A percentile compares a stretch with the other conserved stretches of the same genome.
Evolutionary conservation across 2,329 filamentous ascomycete species (phyloP).

Genomic region (Arthrobotrys pseudoclavata): DNA sequence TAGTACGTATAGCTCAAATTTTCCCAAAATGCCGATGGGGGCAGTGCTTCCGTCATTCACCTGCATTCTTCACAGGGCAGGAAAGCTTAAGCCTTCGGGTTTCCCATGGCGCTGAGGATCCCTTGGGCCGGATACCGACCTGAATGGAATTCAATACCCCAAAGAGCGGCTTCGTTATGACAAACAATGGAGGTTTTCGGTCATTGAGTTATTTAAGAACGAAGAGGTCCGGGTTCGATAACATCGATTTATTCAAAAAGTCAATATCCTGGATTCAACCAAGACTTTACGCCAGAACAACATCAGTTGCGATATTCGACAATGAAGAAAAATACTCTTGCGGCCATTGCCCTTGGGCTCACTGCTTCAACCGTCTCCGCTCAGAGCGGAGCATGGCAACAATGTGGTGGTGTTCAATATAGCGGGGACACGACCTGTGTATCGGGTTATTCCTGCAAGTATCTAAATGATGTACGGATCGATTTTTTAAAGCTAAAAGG

Average conservation of each 20-base stretch:
- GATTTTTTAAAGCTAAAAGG: slow-evolving; percentile 61
- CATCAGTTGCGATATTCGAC: slow-evolving; percentile 29
- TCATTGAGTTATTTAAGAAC: slow-evolving; percentile 30
- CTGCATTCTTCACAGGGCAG: not conserved
- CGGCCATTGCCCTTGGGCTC: slow-evolving; percentile 45
- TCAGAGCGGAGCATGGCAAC: slow-evolving; percentile 66
- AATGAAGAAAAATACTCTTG: slow-evolving; percentile 48
- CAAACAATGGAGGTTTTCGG: not conserved
- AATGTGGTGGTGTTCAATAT: slow-evolving; percentile 68
- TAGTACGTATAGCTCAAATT: slow-evolving; percentile 17
- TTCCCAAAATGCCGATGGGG: slow-evolving; percentile 22
- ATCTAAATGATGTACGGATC: slow-evolving; percentile 66
- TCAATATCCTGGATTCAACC: slow-evolving; percentile 20
- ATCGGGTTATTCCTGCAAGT: slow-evolving; percentile 67
- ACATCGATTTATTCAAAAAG: not conserved
- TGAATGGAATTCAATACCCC: not conserved
- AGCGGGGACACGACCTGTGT: slow-evolving; percentile 67
- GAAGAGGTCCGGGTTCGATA: not conserved
- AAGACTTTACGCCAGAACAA: not conserved
- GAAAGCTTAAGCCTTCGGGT: slow-evolving; percentile 33
- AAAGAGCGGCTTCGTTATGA: not conserved
- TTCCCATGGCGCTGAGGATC: slow-evolving; percentile 35
- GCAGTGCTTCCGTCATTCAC: slow-evolving; percentile 37
- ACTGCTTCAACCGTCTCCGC: slow-evolving; percentile 63
- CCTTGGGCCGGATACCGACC: slow-evolving; percentile 32